Evolutionary conservation across 805 yeast species (phyloP).

Genomic region (Teunomyces aglyptinius): DNA sequence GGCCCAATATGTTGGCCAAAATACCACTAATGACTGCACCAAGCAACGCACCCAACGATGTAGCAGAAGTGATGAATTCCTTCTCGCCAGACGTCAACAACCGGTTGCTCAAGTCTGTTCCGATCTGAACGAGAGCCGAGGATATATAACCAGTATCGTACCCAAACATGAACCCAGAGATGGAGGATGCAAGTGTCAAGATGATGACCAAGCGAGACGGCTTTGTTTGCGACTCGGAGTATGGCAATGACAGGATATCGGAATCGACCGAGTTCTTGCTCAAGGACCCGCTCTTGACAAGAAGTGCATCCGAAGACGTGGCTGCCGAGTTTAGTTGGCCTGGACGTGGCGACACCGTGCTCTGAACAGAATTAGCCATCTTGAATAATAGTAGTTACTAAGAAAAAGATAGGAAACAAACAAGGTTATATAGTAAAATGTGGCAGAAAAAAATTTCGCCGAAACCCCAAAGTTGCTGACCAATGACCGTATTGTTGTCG

Average conservation of each 20-base stretch:
- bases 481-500: not conserved
- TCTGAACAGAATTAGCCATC: not conserved
- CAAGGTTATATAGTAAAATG: not conserved
- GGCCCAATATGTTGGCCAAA: conserved; percentile 78
- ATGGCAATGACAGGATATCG: not conserved
- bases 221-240: conserved; percentile 20
- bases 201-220: conserved; percentile 65
- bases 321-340: not conserved
- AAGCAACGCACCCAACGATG: conserved; percentile 88
- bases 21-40: conserved; percentile 79
- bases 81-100: conserved; percentile 71
- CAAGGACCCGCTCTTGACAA: conserved; percentile 2
- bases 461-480: not conserved
- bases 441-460: not conserved
- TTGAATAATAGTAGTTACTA: not conserved
- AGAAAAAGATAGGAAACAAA: not conserved
- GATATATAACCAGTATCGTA: conserved; percentile 97
- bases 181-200: conserved; percentile 74
- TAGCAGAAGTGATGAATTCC: conserved; percentile 90
- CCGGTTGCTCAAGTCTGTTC: conserved; percentile 61
- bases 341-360: not conserved
- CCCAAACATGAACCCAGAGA: conserved; percentile 96
- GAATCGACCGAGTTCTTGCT: conserved; percentile 3
- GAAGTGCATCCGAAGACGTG: conserved; percentile 1
- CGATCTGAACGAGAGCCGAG: conserved; percentile 84